Base-by-base conservation (phyloP, 306 rosid species). In the Canavalia ensiformis region DNA sequence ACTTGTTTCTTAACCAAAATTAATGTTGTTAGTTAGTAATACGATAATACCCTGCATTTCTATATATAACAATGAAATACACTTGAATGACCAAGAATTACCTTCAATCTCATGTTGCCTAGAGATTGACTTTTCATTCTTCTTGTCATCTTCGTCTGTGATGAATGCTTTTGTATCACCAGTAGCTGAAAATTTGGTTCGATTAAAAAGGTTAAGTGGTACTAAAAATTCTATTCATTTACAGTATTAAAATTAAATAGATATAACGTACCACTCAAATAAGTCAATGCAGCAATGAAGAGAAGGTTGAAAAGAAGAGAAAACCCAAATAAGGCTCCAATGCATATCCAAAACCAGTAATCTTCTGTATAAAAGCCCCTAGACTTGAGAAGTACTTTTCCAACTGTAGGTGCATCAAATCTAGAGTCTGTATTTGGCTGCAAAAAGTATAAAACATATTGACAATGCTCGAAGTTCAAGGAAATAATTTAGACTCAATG, bases 301-400 rank as follows among this genome's bases (percentile, higher is more conserved):
- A 90, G 69, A 70, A 88, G 11, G 84, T 89, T 91, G 89, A 86
- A 90, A 42, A 94, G 87, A 77, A 94, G 77, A 78, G 89, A 76
- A 76, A 88, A 94, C 46, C 91, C 97, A 51, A 81, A 45, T 39
- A 94, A 88, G 69, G 88, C 97, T 47, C 86, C 97, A 64, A 90
- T 18, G 72, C 95, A 88, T 35, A 94, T 88, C 98, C 97, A 94
- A 75, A 63, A 94, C 97, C 91, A 87, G 63, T 78, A 76, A 31
- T 85, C 98, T 8, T 89, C 88, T 0, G 88, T 85, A 54, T 50
- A 87, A 29, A 91, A 82, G 73, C 97, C 91, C 85, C 88, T 88
- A 2, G 89, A 52, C 8, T 70, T 79, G 35, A 91, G 97, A 69
- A 94, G 86, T 51, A 83, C 86, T 85, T 86, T 79, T 65, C 97